phyloP scores from a whole-genome alignment of 306 rosid genomes.

The Pyrus betulifolia region DNA sequence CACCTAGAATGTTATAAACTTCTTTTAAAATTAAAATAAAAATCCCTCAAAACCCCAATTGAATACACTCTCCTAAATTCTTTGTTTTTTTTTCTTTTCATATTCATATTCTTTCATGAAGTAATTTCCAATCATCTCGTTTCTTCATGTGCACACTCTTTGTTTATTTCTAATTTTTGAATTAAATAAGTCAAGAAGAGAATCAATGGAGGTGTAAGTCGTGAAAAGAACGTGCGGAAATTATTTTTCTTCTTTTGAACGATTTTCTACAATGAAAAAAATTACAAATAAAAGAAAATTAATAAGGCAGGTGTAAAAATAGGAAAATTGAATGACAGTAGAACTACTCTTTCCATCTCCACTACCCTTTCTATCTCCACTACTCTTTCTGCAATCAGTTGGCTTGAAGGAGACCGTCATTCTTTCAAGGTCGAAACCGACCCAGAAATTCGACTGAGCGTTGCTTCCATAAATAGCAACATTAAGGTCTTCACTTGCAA shows the following conservation, averaged over 20 bases:
- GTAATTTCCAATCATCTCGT: background rate
- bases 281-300: background rate
- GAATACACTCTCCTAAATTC: no score
- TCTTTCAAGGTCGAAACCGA: conserved; percentile 43
- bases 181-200: background rate
- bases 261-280: background rate
- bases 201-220: no score
- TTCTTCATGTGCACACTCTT: background rate
- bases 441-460: conserved; percentile 42
- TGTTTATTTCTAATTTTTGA: no score
- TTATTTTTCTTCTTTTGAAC: no score
- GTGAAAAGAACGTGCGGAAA: background rate
- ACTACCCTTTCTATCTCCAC: background rate
- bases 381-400: conserved; percentile 37
- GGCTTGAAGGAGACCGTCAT: conserved; percentile 43
- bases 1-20: no score
- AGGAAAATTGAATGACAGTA: background rate
- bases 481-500: background rate
- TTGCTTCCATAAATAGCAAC: conserved; percentile 39
- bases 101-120: background rate
- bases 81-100: background rate
- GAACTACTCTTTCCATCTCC: background rate
- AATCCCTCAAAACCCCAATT: no score
- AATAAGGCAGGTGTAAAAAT: background rate
- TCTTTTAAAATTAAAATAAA: no score